Base-by-base conservation (phyloP, 1,139 yeast genomes). In the Scheffersomyces segobiensis region DNA sequence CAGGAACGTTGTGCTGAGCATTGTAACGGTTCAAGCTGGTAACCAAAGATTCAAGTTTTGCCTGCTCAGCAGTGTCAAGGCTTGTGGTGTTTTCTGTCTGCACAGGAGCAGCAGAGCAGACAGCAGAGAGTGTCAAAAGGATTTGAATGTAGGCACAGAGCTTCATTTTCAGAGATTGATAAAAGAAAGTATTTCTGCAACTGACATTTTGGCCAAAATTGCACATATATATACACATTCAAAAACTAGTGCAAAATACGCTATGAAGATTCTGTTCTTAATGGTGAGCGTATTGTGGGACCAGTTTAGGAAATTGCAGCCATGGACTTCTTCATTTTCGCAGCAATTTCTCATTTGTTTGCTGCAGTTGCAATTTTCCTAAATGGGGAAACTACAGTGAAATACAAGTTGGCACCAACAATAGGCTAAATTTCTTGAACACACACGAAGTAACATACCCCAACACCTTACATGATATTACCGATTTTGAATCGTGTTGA, bases 101-200 rank as follows among this genome's bases (percentile, higher is more conserved):
- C 39, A 52, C 53, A 20, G 63, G 63, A 39, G 56, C 59, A 42
- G 62, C 58, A 17, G 59, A 49, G 20, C 53, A 55, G 3, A 57
- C 47, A 17, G 64, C 56, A 52, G 63, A 60, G 59, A 56, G 61
- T 46, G 60, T 53, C 54, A 62, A 57, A 17, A 63, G 55, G 14
- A 57, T 42, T 18, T 57, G 51, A 19, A 60, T 49, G 14, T 55
- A 42, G 22, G 49, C 60, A 17, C 65, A 52, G 32, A 63, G 55
- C 52, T 60, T 46, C 66, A 62, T 63, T 46, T 51, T 48, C 42
- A 32, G 42, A 32, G 50, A 20, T 48, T 7, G 26, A 21, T 20
- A 48, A 48, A 10, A 48, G n/a, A 20, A 21, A 8, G 42, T 6
- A 32, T 32, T 32, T 32, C 14, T 10, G 42, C 42, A 32, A 32